phyloP scores from a whole-genome alignment of 208 protist genomes.

The Wallacemonas sp. region DNA sequence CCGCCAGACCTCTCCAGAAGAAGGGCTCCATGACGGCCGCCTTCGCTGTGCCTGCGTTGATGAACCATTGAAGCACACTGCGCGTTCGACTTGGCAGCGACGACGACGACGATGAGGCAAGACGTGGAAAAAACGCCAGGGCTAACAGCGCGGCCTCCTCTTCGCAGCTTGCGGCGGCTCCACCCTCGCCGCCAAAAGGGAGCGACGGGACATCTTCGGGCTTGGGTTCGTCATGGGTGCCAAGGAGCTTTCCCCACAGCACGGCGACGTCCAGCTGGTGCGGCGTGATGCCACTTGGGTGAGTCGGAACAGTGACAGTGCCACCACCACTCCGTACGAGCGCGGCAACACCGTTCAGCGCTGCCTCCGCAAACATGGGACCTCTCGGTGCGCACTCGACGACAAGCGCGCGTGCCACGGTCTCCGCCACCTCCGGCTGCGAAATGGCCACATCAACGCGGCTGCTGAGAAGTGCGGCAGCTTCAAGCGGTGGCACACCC shows the following conservation, averaged over 20 bases:
- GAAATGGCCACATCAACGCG: not conserved
- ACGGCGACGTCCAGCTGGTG: slow-evolving; percentile 19
- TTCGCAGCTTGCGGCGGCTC: not conserved
- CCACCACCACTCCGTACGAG: slow-evolving; percentile 5
- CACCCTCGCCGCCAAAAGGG: not conserved
- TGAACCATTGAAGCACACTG: not conserved
- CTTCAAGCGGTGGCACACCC: slow-evolving; percentile 18
- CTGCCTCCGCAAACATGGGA: slow-evolving; percentile 20
- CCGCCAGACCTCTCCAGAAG: not conserved
- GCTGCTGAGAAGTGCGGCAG: slow-evolving; percentile 24
- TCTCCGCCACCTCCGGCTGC: not conserved
- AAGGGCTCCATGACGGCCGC: not conserved
- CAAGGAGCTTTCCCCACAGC: slow-evolving; percentile 30
- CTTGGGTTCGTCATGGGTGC: not conserved
- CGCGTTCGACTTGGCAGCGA: slow-evolving; percentile 15
- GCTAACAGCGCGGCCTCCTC: slow-evolving; percentile 1
- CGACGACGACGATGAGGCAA: slow-evolving; percentile 20
- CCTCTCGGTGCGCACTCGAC: slow-evolving; percentile 2
- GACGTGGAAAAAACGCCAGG: slow-evolving; percentile 28
- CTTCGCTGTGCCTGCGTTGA: not conserved
- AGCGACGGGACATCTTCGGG: not conserved
- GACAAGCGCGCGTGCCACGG: slow-evolving; percentile 1
- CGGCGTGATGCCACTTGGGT: not conserved
- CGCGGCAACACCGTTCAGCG: slow-evolving; percentile 22
- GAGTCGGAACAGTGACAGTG: not conserved